phyloP scores from a whole-genome alignment of 2,329 filamentous ascomycete species.

The Hypoxylon sp. region DNA sequence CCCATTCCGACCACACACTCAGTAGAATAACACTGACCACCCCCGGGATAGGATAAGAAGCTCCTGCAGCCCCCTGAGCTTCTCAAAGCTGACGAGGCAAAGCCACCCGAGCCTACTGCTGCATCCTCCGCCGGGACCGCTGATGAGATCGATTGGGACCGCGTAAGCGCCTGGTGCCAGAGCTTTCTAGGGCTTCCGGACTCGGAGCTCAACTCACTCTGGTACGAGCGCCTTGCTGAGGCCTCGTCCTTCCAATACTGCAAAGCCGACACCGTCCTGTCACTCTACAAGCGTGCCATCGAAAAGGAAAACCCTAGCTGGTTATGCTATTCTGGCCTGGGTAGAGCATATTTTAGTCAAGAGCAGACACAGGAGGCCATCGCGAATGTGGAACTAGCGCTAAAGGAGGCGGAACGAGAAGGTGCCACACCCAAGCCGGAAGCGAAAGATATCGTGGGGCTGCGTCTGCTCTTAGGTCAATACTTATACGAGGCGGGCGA shows the following conservation, averaged over 20 bases:
- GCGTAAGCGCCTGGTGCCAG: conserved; percentile 40
- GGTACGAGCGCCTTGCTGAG: conserved; percentile 48
- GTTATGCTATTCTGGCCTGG: conserved; percentile 41
- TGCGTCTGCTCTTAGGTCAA: conserved; percentile 37
- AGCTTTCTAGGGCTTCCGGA: conserved; percentile 29
- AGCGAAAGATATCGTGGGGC: conserved; percentile 31
- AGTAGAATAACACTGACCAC: background rate
- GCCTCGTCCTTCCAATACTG: conserved; percentile 1
- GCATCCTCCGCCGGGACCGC: background rate
- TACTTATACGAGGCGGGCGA: conserved; percentile 14
- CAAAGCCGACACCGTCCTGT: conserved; percentile 7
- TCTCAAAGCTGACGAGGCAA: conserved; percentile 1
- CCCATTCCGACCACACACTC: background rate
- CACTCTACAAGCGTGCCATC: conserved; percentile 38
- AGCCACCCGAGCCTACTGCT: background rate
- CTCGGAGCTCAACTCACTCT: conserved; percentile 44
- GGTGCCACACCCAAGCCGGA: conserved; percentile 35
- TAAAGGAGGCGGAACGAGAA: conserved; percentile 25
- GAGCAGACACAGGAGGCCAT: conserved; percentile 25
- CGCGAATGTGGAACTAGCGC: conserved; percentile 26
- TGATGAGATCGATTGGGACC: conserved; percentile 34
- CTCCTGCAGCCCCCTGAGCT: conserved; percentile 1
- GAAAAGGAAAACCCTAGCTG: conserved; percentile 41
- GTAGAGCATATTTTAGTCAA: conserved; percentile 14
- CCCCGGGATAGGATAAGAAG: conserved; percentile 5